Percentiles rank a stretch among this genome's conserved stretches.
These are phyloP conservation scores for Candida nitratophila DNA, from an alignment of 805 yeast species.

Conservation along the genomic window DNA sequence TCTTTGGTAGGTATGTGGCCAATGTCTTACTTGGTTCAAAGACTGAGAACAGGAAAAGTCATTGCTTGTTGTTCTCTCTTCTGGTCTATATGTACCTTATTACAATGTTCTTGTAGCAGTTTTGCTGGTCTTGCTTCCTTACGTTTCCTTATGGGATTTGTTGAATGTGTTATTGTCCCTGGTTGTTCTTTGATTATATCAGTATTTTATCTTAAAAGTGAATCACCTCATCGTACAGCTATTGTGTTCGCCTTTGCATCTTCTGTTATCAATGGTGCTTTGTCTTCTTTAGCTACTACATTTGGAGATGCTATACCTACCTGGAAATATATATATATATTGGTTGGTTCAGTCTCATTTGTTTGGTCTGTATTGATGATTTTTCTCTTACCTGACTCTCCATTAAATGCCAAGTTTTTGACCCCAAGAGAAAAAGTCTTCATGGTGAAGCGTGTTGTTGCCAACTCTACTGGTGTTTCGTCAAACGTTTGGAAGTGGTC, in stretches of 20 bases:
- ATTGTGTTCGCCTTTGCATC: constrained; percentile 39
- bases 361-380: neutral
- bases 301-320: constrained; percentile 20
- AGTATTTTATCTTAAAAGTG: constrained; percentile 45
- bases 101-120: constrained; percentile 35
- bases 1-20: constrained; percentile 35
- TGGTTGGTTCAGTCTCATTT: constrained; percentile 32
- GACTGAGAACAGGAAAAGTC: constrained; percentile 31
- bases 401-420: constrained; percentile 35
- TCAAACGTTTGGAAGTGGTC: constrained; percentile 19
- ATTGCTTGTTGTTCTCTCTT: constrained; percentile 26
- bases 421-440: constrained; percentile 26
- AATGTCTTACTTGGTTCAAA: constrained; percentile 35
- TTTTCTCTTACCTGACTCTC: constrained; percentile 42
- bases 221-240: constrained; percentile 34
- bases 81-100: constrained; percentile 38
- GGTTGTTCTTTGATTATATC: constrained; percentile 43
- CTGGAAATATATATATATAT: constrained; percentile 34
- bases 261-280: constrained; percentile 19
- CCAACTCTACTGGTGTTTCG: constrained; percentile 15
- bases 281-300: constrained; percentile 27
- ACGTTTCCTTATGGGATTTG: constrained; percentile 41
- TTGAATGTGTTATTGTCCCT: constrained; percentile 49
- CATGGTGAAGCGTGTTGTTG: constrained; percentile 22
- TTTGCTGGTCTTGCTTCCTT: constrained; percentile 36